Evolutionary conservation across 2,329 filamentous ascomycete species (phyloP).

Genomic region (Septoria petroselini): DNA sequence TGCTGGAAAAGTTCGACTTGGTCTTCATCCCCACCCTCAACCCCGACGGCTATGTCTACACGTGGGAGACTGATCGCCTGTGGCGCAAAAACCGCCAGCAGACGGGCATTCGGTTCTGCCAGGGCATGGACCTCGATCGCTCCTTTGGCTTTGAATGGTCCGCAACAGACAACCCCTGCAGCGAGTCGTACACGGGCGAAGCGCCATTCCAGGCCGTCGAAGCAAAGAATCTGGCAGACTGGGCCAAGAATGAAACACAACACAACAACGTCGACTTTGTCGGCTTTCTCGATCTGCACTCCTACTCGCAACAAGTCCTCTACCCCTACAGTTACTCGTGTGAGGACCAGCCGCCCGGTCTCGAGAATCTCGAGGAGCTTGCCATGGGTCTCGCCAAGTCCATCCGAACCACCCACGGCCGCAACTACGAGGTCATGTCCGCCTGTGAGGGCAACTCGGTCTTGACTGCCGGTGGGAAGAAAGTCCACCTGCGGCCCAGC

Average conservation of each 20-base stretch:
- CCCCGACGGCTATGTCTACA: slow-evolving; percentile 91
- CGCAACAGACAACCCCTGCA: slow-evolving; percentile 74
- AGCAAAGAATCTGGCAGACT: slow-evolving; percentile 69
- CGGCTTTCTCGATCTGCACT: slow-evolving; percentile 87
- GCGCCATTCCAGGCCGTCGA: slow-evolving; percentile 80
- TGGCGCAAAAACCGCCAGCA: slow-evolving; percentile 93
- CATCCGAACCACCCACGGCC: slow-evolving; percentile 73
- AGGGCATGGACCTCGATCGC: slow-evolving; percentile 84
- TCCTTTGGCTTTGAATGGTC: slow-evolving; percentile 85
- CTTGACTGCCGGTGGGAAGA: slow-evolving; percentile 34
- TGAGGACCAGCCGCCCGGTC: slow-evolving; percentile 69
- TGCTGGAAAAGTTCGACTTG: slow-evolving; percentile 82
- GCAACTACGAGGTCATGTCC: slow-evolving; percentile 61
- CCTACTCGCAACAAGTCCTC: slow-evolving; percentile 90
- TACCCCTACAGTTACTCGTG: slow-evolving; percentile 92
- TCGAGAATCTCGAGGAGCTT: slow-evolving; percentile 89
- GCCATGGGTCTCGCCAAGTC: slow-evolving; percentile 84
- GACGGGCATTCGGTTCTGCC: slow-evolving; percentile 78
- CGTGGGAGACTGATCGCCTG: slow-evolving; percentile 84
- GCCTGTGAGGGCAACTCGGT: slow-evolving; percentile 78
- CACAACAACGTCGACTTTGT: slow-evolving; percentile 71
- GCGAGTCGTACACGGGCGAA: slow-evolving; percentile 82
- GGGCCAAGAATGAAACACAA: slow-evolving; percentile 75
- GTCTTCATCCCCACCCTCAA: slow-evolving; percentile 86
- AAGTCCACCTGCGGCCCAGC: slow-evolving; percentile 45